Evolutionary conservation across 1,139 yeast species (phyloP), one percentile per base, ranked within the genome.

Genomic region (Yamadazyma spencermartinsiae): DNA sequence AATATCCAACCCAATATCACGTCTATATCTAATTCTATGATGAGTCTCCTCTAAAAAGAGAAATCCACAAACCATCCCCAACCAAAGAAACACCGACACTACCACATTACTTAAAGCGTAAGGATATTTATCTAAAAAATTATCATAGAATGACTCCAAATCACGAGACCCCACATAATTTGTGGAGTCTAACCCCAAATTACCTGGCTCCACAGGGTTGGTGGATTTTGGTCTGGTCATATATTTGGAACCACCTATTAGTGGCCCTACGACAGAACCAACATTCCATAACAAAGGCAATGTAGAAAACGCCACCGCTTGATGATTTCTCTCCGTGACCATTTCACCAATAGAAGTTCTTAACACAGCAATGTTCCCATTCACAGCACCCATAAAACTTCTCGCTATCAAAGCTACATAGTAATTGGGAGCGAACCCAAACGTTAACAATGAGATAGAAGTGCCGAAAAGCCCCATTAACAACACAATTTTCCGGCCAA

Each of bases 1-100:
- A 12, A 76, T 32, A 23, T 70, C 79, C 9, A 80, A 54, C 1
- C 85, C 83, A 31, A 56, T 48, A 52, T 80, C 86, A 41, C 65
- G 61, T 39, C 65, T 59, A 40, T 65, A 49, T 48, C 64, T 69
- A 38, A 58, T 59, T 27, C 58, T 55, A 15, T 65, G 72, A 51
- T 78, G 82, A 3, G 86, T 78, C 54, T 82, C 88, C 51, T 81
- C 84, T 27, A 82, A 56, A 49, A 80, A 80, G 34, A 82, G 65
- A 37, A 76, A 60, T 2, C 73, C 79, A 26, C 66, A 46, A 2
- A 65, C 17, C 13, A 68, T 46, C 18, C 80, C 72, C 29, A 62
- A 35, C 55, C 61, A 52, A 23, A 80, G 58, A 35, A 75, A 60
- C 2, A 50, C 5, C 4, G 79, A 71, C 14, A 80, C 80, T 3